phyloP scores from a whole-genome alignment of 331 rosid genomes.

The Pyracantha coccinea region DNA sequence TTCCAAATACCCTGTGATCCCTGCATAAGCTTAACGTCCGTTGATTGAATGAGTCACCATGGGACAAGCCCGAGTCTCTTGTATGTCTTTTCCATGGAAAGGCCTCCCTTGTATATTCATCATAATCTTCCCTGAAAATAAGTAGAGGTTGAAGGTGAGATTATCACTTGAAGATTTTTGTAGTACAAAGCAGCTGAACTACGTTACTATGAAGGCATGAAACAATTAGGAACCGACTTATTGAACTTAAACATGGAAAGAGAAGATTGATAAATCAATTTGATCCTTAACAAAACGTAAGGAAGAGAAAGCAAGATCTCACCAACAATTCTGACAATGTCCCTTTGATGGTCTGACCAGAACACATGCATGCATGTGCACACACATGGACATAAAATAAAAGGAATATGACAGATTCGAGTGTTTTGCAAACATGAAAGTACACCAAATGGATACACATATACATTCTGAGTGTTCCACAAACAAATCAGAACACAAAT shows the following conservation, averaged over 20 bases:
- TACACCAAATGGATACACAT: not conserved
- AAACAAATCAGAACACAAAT: not conserved
- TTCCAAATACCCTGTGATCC: constrained; percentile 31
- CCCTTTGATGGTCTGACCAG: not conserved
- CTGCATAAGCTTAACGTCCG: constrained; percentile 36
- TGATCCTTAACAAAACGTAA: not conserved
- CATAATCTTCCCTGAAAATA: constrained; percentile 54
- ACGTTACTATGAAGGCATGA: not conserved
- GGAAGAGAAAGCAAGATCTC: not conserved
- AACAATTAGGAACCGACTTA: constrained; percentile 1
- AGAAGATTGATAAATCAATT: not conserved
- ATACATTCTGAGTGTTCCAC: not conserved
- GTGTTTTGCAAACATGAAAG: not conserved
- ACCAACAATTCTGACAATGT: not conserved
- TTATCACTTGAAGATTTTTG: not conserved
- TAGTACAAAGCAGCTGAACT: not conserved
- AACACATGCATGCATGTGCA: not conserved
- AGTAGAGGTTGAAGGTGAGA: constrained; percentile 9
- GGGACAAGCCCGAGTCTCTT: constrained; percentile 46
- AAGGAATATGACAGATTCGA: not conserved
- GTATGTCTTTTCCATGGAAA: constrained; percentile 75
- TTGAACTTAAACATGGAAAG: not conserved
- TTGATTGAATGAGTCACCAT: constrained; percentile 33
- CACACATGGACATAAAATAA: not conserved
- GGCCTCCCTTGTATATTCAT: constrained; percentile 39